Evolutionary conservation across 1,139 yeast genomes (phyloP), one percentile per base, ranked within the genome.

Genomic region (Hansenula lynferdii): DNA sequence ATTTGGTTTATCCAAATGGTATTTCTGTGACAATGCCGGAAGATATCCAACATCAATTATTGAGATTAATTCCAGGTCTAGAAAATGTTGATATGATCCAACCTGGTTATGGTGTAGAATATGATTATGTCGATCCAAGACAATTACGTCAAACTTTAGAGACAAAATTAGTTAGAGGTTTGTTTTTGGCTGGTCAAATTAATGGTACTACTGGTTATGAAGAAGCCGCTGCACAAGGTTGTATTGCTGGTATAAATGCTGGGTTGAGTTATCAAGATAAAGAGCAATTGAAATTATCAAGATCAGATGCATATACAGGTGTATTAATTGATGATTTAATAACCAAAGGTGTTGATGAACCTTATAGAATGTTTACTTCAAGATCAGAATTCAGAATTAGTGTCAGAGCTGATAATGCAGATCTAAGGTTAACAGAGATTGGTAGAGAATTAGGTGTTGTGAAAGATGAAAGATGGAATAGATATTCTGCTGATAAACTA

Each of bases 201-300:
- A 94, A 94, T 57, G 99, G 99, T 32, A 94, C 99, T 1, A 94
- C 99, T 0, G 99, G 99, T 0, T 94, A 94, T 53, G 99, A 94
- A 63, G 99, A 94, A 58, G 99, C 99, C 0, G 96, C 97, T 2
- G 82, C 97, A 0, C 98, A 92, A 57, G 99, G 99, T 1, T 73
- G 90, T 41, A 65, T 94, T 36, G 98, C 99, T 1, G 99, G 99
- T 7, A 83, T 90, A 28, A 94, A 94, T 58, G 97, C 98, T 0
- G 67, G 69, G 6, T 40, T 65, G 11, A 54, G 75, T 0, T 53
- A 61, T 17, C 53, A 58, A 36, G 53, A 59, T 0, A 66, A 66
- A 29, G 69, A 66, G 0, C 74, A 78, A 1, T 62, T 92, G 44
- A 65, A 68, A 25, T 54, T 94, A 16, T 70, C 77, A 15, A 68